phyloP scores from a whole-genome alignment of 495 filamentous ascomycete genomes.

The Hypoxylon cercidicola region DNA sequence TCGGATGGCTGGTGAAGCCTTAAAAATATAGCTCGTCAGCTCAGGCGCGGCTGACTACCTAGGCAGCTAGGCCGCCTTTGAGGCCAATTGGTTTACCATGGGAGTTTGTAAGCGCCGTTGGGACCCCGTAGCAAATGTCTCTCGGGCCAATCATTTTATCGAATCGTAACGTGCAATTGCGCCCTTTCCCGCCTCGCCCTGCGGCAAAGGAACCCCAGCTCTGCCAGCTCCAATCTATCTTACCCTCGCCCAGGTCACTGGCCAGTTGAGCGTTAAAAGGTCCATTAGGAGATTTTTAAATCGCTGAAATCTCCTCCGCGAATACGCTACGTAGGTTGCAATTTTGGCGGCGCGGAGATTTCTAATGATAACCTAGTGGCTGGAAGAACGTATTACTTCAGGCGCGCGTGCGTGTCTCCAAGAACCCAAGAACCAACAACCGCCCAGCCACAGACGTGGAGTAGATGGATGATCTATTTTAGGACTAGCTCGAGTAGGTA shows the following conservation, averaged over 20 bases:
- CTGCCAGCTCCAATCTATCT: constrained; percentile 1
- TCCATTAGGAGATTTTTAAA: constrained; percentile 27
- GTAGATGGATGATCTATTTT: constrained; percentile 15
- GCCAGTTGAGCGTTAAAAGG: constrained; percentile 24
- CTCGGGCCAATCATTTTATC: constrained; percentile 24
- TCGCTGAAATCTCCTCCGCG: background rate
- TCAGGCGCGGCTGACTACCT: constrained; percentile 40
- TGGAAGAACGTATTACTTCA: constrained; percentile 21
- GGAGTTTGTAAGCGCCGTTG: constrained; percentile 32
- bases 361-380: constrained; percentile 5
- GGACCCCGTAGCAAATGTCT: constrained; percentile 8
- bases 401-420: constrained; percentile 9
- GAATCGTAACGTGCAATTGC: constrained; percentile 15
- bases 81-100: constrained; percentile 3
- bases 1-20: constrained; percentile 15
- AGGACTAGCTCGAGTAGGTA: background rate
- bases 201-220: background rate
- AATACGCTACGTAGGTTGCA: constrained; percentile 5
- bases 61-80: constrained; percentile 1
- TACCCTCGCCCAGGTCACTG: constrained; percentile 8
- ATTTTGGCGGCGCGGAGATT: constrained; percentile 24
- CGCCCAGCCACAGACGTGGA: constrained; percentile 3
- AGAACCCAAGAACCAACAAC: constrained; percentile 2
- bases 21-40: constrained; percentile 7
- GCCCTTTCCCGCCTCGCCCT: constrained; percentile 7